Evolutionary conservation across 2,329 filamentous ascomycete species (phyloP).

Genomic region (Aspergillus tanneri): DNA sequence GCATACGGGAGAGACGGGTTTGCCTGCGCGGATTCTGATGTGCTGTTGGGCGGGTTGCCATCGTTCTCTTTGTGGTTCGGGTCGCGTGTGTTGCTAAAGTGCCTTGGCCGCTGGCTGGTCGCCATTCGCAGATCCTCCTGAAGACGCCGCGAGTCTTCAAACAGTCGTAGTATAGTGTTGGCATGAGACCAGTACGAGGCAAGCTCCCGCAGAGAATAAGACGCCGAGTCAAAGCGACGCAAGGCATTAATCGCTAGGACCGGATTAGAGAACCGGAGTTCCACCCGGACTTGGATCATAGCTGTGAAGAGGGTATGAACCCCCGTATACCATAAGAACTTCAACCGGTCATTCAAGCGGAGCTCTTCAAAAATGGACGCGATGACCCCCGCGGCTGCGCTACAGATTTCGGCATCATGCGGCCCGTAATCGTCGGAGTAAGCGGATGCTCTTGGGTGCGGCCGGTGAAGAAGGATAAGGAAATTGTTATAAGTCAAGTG

Average conservation of each 20-base stretch:
- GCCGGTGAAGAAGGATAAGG: conserved; percentile 46
- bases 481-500: conserved; percentile 49
- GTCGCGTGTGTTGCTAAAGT: conserved; percentile 22
- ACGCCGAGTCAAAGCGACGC: conserved; percentile 45
- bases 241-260: conserved; percentile 47
- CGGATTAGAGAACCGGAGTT: conserved; percentile 48
- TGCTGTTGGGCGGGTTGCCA: conserved; percentile 15
- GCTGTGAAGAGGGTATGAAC: conserved; percentile 48
- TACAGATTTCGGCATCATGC: conserved; percentile 48
- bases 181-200: conserved; percentile 46
- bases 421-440: conserved; percentile 47
- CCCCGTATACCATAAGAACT: conserved; percentile 46
- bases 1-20: conserved; percentile 25
- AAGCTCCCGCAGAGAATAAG: conserved; percentile 43
- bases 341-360: conserved; percentile 42
- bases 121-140: conserved; percentile 43
- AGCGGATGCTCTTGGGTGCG: conserved; percentile 44
- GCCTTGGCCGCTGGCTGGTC: conserved; percentile 34
- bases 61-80: conserved; percentile 10
- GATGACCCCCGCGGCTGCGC: conserved; percentile 46
- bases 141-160: conserved; percentile 45
- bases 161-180: conserved; percentile 44
- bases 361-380: conserved; percentile 48
- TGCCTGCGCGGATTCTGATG: conserved; percentile 21
- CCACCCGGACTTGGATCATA: conserved; percentile 49